A percentile compares a stretch with the other conserved stretches of the same genome.
Conservation (phyloP, 495 filamentous ascomycete species). For the Podospora pseudocomata region DNA sequence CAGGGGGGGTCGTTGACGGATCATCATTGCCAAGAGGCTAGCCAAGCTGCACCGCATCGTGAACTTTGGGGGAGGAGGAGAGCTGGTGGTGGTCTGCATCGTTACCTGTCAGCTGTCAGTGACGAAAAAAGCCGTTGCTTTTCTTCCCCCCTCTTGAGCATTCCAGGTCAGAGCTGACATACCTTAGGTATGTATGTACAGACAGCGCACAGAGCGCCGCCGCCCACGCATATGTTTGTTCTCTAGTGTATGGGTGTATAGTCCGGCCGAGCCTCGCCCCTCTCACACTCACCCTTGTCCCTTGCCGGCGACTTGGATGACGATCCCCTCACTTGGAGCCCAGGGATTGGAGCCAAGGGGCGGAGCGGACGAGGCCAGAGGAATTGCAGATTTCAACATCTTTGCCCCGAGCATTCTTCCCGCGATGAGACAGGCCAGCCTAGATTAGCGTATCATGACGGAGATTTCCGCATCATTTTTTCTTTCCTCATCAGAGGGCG, state of each 20-base stretch:
- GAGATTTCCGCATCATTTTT: neutral
- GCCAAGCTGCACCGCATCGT: neutral
- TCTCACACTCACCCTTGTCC: neutral
- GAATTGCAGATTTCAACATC: neutral
- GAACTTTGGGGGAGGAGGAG: neutral
- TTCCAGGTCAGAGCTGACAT: neutral
- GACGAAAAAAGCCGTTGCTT: neutral
- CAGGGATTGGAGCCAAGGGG: neutral
- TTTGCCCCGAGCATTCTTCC: conserved; percentile 4
- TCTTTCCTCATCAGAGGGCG: neutral
- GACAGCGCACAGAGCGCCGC: neutral
- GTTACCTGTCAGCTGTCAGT: neutral
- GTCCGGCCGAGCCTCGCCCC: neutral
- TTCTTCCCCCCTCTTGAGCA: neutral
- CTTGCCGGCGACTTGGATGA: neutral
- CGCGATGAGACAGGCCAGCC: neutral
- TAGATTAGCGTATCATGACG: neutral
- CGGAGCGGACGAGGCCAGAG: neutral
- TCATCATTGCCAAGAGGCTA: neutral
- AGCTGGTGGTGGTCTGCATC: neutral
- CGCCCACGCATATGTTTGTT: neutral
- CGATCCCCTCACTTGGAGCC: neutral
- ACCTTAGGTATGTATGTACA: no score
- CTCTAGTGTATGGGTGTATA: neutral
- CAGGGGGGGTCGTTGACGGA: neutral